Percentiles rank a stretch among this genome's conserved stretches.
Evolutionary conservation across 2,329 filamentous ascomycete species (phyloP).

Genomic region (Diplodia sapinea): DNA sequence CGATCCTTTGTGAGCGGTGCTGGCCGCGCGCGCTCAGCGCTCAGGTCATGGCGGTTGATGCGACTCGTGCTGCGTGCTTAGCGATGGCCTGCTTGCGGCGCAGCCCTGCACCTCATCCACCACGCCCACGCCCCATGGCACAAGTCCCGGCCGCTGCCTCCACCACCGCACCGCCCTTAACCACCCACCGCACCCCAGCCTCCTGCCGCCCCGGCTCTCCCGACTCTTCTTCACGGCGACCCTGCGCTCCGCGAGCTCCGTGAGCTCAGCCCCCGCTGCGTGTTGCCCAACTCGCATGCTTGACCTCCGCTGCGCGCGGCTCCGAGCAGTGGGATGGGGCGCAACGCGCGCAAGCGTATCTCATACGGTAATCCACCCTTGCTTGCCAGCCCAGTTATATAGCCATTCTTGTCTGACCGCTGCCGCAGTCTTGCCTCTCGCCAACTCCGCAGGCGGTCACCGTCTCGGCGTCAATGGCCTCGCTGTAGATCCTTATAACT

Average conservation of each 20-base stretch:
- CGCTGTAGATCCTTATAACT: conserved; percentile 80
- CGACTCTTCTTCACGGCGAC: not conserved
- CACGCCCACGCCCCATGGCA: not conserved
- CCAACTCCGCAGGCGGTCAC: conserved; percentile 80
- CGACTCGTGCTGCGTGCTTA: conserved; percentile 21
- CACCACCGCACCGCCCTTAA: not conserved
- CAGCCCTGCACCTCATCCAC: conserved; percentile 1
- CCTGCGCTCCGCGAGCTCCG: not conserved
- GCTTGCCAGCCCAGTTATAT: conserved; percentile 30
- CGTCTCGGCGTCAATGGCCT: conserved; percentile 93
- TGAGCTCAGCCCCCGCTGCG: conserved; percentile 7
- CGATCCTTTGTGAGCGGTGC: conserved; percentile 13
- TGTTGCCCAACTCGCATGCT: conserved; percentile 7
- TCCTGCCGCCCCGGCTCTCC: not conserved
- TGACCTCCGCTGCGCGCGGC: conserved; percentile 22
- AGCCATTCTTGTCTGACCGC: conserved; percentile 25
- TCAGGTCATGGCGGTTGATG: conserved; percentile 8
- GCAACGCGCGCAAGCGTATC: conserved; percentile 60
- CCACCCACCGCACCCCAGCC: conserved; percentile 3
- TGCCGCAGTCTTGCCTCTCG: conserved; percentile 70
- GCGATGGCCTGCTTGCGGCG: conserved; percentile 27
- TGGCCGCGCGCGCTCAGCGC: conserved; percentile 3
- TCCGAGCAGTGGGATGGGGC: conserved; percentile 49
- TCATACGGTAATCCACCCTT: conserved; percentile 54
- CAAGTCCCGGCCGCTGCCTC: not conserved